Conservation (phyloP, 106 monocot genomes). For the Allium fistulosum region DNA sequence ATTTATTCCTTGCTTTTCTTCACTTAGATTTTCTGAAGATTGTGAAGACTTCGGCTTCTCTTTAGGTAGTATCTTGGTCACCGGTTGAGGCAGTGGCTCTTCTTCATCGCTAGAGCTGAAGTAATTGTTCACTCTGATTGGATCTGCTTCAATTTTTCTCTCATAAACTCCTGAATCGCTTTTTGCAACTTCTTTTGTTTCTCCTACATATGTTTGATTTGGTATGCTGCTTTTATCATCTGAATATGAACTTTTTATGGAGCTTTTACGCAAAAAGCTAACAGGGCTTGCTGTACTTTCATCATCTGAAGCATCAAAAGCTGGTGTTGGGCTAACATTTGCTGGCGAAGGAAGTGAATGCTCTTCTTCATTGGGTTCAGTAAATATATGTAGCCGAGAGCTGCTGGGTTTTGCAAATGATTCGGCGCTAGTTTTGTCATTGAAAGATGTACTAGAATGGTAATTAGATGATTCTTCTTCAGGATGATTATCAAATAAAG, state of each 20-base stretch:
- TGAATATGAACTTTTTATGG: constrained; percentile 5
- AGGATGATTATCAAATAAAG: constrained; percentile 17
- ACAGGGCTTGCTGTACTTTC: constrained; percentile 18
- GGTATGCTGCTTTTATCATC: background rate
- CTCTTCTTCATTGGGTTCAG: background rate
- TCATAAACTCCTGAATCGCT: constrained; percentile 1
- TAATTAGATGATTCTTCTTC: constrained; percentile 12
- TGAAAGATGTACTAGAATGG: background rate
- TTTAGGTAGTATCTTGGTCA: background rate
- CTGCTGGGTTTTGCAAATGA: constrained; percentile 1
- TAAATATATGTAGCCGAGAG: constrained; percentile 7
- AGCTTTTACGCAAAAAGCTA: constrained; percentile 4
- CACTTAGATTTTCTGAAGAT: constrained; percentile 6
- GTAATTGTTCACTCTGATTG: background rate
- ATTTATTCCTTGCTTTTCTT: constrained; percentile 21
- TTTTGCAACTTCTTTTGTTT: constrained; percentile 8
- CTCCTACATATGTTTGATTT: background rate
- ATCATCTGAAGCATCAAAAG: constrained; percentile 49
- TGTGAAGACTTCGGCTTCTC: constrained; percentile 4
- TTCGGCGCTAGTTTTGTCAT: constrained; percentile 11
- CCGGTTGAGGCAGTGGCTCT: constrained; percentile 6
- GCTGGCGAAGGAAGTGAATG: constrained; percentile 12
- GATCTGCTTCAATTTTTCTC: background rate
- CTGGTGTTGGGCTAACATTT: constrained; percentile 16
- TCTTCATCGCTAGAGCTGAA: constrained; percentile 5